Evolutionary conservation across 371 early-diverging fungal species (phyloP).

Genomic region (Syncephalastrum racemosum): DNA sequence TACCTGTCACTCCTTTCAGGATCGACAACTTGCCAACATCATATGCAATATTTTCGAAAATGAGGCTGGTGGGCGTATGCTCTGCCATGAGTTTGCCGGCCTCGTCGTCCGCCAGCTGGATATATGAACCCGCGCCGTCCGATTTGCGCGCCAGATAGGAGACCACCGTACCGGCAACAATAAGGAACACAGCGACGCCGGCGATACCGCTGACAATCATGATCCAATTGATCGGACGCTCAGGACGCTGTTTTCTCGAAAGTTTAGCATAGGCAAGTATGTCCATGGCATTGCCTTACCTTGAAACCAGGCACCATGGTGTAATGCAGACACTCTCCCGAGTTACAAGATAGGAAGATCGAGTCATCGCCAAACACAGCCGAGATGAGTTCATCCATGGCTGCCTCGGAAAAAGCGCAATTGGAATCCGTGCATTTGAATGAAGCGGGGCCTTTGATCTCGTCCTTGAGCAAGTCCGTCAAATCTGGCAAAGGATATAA

Average conservation of each 20-base stretch:
- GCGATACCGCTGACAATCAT: conserved; percentile 61
- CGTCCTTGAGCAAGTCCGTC: conserved; percentile 68
- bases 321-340: conserved; percentile 87
- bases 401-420: conserved; percentile 74
- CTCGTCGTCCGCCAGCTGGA: conserved; percentile 57
- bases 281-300: conserved; percentile 10
- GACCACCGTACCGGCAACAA: conserved; percentile 43
- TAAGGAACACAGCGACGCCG: conserved; percentile 59
- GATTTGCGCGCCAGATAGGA: conserved; percentile 42
- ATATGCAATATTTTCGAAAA: conserved; percentile 70
- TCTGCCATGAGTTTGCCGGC: conserved; percentile 73
- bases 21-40: conserved; percentile 52
- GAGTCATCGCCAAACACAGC: conserved; percentile 75
- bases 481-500: conserved; percentile 42
- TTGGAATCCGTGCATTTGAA: conserved; percentile 62
- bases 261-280: not conserved
- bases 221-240: conserved; percentile 57
- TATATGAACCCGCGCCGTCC: conserved; percentile 25
- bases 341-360: conserved; percentile 68
- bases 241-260: conserved; percentile 34
- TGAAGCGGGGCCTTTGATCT: conserved; percentile 74
- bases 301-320: conserved; percentile 83
- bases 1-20: conserved; percentile 66
- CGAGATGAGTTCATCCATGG: conserved; percentile 72
- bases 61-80: conserved; percentile 66